Evolutionary conservation across 305 asterid genomes (phyloP), one percentile per base, ranked within the genome.

Genomic region (Fraxinus baroniana): DNA sequence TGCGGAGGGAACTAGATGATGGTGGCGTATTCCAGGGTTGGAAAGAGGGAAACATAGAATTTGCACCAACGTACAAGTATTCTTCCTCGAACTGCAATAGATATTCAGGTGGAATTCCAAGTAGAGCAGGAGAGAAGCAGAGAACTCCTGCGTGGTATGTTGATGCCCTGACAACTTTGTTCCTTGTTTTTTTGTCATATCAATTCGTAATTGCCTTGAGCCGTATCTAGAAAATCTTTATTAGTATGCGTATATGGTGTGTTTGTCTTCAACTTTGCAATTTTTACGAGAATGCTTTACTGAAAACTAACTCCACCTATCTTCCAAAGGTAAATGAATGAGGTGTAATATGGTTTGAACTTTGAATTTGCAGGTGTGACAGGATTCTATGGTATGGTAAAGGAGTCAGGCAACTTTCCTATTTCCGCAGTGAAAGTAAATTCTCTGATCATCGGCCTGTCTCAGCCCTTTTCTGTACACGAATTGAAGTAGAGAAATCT

Each of bases 391-490:
- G 98, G 98, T 84, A 89, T 85, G 98, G 98, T 41, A 87, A 92
- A 90, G 98, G 98, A 84, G 90, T 94, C 73, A 89, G 87, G 86
- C 98, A 95, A 83, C 91, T 89, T 81, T 90, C 97, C 86, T 95
- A 95, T 85, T 89, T 95, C 83, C 95, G 98, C n/a, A 93, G 97
- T 84, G 98, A 95, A 86, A 95, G 91, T 87, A 94, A 92, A 89
- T 95, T 95, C 86, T 95, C 98, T 1, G 98, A 95, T 86, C 98
- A 95, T 78, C 90, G 98, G 72, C 98, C 98, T 15, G 97, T 95
- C 81, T 94, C 98, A n/a, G 98, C 98, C 55, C 93, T 95, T 66
- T 95, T 95, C 91, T 88, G 93, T 85, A 86, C 90, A 66, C 90
- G 80, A 57, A 91, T 92, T 80, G 88, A 86, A 83, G 86, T 52